These are phyloP conservation scores for Boletus sp. DNA, from an alignment of 1,284 basidiomycete species.

Conservation along the genomic window DNA sequence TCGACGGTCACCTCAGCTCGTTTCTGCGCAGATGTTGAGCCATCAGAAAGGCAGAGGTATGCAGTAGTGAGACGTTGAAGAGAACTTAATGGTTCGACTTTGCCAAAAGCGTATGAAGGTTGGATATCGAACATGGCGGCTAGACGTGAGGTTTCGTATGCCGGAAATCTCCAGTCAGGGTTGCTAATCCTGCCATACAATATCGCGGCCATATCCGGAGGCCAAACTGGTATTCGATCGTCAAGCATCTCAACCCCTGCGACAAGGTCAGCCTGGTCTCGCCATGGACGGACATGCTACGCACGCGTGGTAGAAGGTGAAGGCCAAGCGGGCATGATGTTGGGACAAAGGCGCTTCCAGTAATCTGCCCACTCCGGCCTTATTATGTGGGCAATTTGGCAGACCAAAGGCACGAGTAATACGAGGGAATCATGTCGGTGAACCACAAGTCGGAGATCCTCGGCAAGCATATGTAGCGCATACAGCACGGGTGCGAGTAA, in stretches of 20 bases:
- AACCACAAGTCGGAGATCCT: conserved; percentile 59
- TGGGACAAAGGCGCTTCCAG: conserved; percentile 75
- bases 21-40: conserved; percentile 46
- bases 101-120: conserved; percentile 61
- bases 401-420: conserved; percentile 62
- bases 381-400: conserved; percentile 61
- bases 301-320: conserved; percentile 42
- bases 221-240: conserved; percentile 67
- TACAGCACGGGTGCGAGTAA: conserved; percentile 54
- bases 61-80: conserved; percentile 49
- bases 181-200: conserved; percentile 62
- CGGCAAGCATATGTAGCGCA: conserved; percentile 74
- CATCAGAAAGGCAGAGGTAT: conserved; percentile 57
- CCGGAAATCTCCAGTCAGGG: conserved; percentile 52
- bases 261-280: conserved; percentile 9
- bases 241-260: conserved; percentile 48
- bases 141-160: conserved; percentile 48
- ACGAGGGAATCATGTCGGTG: conserved; percentile 52
- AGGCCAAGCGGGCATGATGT: conserved; percentile 54
- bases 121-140: conserved; percentile 46
- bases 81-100: conserved; percentile 49
- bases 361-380: conserved; percentile 85
- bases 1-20: conserved; percentile 64
- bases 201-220: conserved; percentile 60
- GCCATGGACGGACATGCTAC: conserved; percentile 17